These are phyloP conservation scores for Closterium sp. DNA, from an alignment of 139 green algal genomes.

Conservation along the genomic window DNA sequence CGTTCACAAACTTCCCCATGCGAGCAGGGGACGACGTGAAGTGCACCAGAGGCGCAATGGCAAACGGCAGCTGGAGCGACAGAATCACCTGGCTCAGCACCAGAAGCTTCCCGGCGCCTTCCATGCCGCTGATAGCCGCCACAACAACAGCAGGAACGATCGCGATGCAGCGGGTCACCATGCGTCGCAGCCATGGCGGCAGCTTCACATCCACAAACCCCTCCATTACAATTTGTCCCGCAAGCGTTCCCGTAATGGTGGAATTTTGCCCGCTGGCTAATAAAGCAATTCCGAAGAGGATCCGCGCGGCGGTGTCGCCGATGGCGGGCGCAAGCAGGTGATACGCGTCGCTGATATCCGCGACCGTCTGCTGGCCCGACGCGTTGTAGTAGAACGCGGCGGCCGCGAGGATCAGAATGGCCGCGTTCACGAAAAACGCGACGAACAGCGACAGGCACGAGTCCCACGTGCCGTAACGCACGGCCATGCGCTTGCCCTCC, in stretches of 20 bases:
- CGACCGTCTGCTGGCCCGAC: background rate
- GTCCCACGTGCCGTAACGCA: conserved; percentile 63
- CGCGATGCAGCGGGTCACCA: conserved; percentile 54
- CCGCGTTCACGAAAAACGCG: conserved; percentile 70
- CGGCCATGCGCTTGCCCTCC: conserved; percentile 52
- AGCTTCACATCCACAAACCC: conserved; percentile 57
- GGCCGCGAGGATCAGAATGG: conserved; percentile 67
- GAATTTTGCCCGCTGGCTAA: conserved; percentile 61
- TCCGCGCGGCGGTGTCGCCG: conserved; percentile 52
- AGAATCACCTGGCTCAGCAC: conserved; percentile 65
- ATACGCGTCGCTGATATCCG: conserved; percentile 59
- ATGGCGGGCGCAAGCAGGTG: conserved; percentile 57
- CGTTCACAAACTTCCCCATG: conserved; percentile 58
- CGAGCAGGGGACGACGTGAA: conserved; percentile 59
- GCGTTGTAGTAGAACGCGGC: conserved; percentile 59
- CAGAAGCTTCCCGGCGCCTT: conserved; percentile 56
- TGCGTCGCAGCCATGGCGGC: conserved; percentile 38
- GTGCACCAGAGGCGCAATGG: conserved; percentile 66
- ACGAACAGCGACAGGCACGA: conserved; percentile 57
- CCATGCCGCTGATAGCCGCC: conserved; percentile 58
- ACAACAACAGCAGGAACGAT: conserved; percentile 60
- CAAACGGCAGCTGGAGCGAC: conserved; percentile 66
- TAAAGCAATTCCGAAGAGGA: conserved; percentile 49
- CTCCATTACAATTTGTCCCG: conserved; percentile 79
- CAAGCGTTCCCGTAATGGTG: conserved; percentile 78